Evolutionary conservation across 768 basidiomycete genomes (phyloP).

Genomic region (Coprinopsis cinerea): DNA sequence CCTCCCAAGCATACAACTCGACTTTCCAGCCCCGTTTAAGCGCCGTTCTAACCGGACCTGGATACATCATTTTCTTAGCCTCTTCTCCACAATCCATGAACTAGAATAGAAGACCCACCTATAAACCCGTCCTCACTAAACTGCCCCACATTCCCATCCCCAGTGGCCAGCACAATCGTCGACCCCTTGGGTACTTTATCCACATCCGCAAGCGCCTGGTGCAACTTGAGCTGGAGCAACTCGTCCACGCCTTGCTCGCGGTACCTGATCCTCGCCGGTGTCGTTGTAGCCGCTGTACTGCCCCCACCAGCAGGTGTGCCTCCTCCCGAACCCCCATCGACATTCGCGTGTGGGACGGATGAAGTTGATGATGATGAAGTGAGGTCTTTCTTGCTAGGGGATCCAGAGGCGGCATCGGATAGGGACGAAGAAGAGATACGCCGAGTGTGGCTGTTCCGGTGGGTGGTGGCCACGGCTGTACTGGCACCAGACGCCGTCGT

Average conservation of each 20-base stretch:
- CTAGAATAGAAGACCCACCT: conserved; percentile 26
- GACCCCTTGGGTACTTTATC: conserved; percentile 61
- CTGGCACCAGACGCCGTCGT: not conserved
- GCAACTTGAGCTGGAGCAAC: conserved; percentile 85
- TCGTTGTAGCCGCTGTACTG: too few relatives aligned
- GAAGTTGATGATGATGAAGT: too few relatives aligned
- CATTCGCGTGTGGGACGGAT: too few relatives aligned
- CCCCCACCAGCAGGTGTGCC: too few relatives aligned
- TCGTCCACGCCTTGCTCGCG: conserved; percentile 96
- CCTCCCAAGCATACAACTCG: conserved; percentile 92
- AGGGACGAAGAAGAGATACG: too few relatives aligned
- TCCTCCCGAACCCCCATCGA: too few relatives aligned
- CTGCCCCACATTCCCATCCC: conserved; percentile 88
- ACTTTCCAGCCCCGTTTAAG: conserved; percentile 89
- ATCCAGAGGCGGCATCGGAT: too few relatives aligned
- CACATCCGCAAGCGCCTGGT: conserved; percentile 73
- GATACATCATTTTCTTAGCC: not conserved
- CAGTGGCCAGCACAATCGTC: conserved; percentile 89
- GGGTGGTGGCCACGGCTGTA: too few relatives aligned
- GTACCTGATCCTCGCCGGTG: conserved; percentile 47
- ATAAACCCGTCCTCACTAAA: conserved; percentile 93
- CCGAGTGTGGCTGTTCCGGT: too few relatives aligned
- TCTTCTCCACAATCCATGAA: too few relatives aligned
- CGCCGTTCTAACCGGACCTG: conserved; percentile 74
- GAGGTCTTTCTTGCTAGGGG: too few relatives aligned